phyloP scores from a whole-genome alignment of 2,329 filamentous ascomycete species.

The Curvularia verruculosa region DNA sequence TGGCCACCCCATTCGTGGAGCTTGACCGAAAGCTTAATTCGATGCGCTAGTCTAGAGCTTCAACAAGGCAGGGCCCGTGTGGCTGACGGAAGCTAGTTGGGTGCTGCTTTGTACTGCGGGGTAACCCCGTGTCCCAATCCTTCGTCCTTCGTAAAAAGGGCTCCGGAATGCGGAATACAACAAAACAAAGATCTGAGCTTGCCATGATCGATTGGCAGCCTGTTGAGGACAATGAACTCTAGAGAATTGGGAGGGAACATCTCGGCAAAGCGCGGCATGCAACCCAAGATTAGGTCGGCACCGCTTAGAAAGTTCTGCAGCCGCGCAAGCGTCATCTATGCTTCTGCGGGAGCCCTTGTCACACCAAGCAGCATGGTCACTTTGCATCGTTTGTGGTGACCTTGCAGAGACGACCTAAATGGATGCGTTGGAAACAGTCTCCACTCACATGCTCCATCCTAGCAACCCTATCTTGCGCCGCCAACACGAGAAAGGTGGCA shows the following conservation, averaged over 20 bases:
- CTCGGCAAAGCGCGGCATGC: not conserved
- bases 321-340: constrained; percentile 18
- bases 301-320: constrained; percentile 17
- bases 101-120: constrained; percentile 27
- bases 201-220: not conserved
- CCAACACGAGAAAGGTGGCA: not conserved
- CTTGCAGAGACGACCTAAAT: constrained; percentile 17
- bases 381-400: constrained; percentile 12
- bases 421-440: constrained; percentile 10
- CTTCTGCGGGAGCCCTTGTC: constrained; percentile 10
- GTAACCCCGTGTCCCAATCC: constrained; percentile 16
- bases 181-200: not conserved
- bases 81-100: constrained; percentile 35
- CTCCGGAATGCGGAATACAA: not conserved
- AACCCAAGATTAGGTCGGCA: constrained; percentile 5
- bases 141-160: not conserved
- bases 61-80: constrained; percentile 17
- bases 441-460: constrained; percentile 6
- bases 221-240: too few relatives aligned
- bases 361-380: constrained; percentile 6
- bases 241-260: not conserved
- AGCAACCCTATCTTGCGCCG: not conserved
- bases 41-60: constrained; percentile 24
- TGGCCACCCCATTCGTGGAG: constrained; percentile 29
- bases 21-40: constrained; percentile 38